Percentiles rank a stretch among this genome's conserved stretches.
These are phyloP conservation scores for Chlorella sorokiniana DNA, from an alignment of 139 green algal genomes.

Conservation along the genomic window DNA sequence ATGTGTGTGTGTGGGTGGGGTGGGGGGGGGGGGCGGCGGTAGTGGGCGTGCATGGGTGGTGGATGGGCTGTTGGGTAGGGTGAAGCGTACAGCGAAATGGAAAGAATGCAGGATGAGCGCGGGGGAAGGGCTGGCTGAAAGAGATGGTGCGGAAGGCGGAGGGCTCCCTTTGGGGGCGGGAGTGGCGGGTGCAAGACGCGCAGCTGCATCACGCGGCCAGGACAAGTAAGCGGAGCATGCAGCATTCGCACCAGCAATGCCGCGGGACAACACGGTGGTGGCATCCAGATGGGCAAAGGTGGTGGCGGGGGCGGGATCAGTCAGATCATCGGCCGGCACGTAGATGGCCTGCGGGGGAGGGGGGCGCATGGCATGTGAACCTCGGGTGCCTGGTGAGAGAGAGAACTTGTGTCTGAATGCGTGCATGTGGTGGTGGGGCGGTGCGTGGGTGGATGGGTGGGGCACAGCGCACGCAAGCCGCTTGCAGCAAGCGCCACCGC, in stretches of 20 bases:
- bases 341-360: constrained; percentile 92
- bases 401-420: too few species aligned
- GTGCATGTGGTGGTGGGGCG: too few species aligned
- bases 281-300: constrained; percentile 99
- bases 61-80: too few species aligned
- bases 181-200: too few species aligned
- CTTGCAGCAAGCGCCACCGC: neutral
- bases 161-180: too few species aligned
- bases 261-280: constrained; percentile 97
- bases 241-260: constrained; percentile 73
- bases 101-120: too few species aligned
- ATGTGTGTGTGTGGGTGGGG: too few species aligned
- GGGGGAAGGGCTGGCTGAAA: too few species aligned
- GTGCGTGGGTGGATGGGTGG: neutral
- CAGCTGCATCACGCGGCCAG: neutral
- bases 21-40: too few species aligned
- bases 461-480: neutral
- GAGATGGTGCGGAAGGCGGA: too few species aligned
- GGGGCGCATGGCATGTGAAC: neutral
- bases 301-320: constrained; percentile 96
- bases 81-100: too few species aligned
- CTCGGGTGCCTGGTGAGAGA: neutral
- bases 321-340: constrained; percentile 98
- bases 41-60: too few species aligned
- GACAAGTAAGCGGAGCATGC: neutral